These are phyloP conservation scores for Saccharomycopsis babjevae DNA, from an alignment of 805 yeast species.

Conservation along the genomic window DNA sequence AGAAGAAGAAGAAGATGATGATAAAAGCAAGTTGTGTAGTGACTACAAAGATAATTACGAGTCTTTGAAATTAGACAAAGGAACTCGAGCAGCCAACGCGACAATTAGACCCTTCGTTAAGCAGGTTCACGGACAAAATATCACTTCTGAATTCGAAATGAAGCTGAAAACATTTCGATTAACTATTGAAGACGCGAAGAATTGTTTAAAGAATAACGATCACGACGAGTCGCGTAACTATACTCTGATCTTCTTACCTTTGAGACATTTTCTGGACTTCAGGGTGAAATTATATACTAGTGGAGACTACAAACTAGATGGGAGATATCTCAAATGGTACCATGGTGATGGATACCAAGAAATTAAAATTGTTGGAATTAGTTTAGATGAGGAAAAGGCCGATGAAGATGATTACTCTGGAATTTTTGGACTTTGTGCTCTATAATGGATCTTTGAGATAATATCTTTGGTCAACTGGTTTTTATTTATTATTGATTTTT, in stretches of 20 bases:
- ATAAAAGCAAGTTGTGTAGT: background rate
- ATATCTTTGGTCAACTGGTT: background rate
- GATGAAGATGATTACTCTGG: background rate
- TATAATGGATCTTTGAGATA: background rate
- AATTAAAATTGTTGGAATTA: constrained; percentile 21
- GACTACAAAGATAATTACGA: background rate
- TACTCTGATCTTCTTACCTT: constrained; percentile 60
- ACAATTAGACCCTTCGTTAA: constrained; percentile 69
- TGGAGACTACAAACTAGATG: constrained; percentile 31
- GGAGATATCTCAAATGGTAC: constrained; percentile 61
- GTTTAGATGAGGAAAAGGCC: background rate
- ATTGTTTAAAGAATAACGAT: constrained; percentile 15
- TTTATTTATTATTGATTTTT: background rate
- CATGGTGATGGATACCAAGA: constrained; percentile 39
- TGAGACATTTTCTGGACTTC: constrained; percentile 56
- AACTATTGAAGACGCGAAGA: constrained; percentile 30
- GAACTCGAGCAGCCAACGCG: constrained; percentile 68
- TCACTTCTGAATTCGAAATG: constrained; percentile 48
- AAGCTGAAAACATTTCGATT: constrained; percentile 36
- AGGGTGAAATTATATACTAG: constrained; percentile 41
- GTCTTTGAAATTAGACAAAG: constrained; percentile 24
- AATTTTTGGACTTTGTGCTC: background rate
- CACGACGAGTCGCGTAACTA: constrained; percentile 26
- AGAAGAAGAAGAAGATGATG: background rate
- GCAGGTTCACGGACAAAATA: constrained; percentile 50